Base-by-base conservation (phyloP, 176 grass and related monocot genomes). In the Elymus sibiricus region DNA sequence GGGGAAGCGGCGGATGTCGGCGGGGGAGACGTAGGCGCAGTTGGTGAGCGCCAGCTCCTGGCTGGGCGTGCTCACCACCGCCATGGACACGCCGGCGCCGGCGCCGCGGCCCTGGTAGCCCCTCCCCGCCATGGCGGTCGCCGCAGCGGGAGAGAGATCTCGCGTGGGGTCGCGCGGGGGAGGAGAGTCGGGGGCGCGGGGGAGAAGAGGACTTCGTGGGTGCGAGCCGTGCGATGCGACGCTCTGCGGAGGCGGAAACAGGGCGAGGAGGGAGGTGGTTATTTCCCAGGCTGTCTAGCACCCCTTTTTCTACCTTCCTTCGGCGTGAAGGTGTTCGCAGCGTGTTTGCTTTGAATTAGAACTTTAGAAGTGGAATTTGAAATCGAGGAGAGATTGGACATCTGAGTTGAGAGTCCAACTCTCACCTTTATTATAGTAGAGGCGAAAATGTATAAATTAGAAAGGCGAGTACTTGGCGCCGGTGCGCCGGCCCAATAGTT, bases 1-100 rank as follows among this genome's bases (percentile, higher is more conserved):
- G 74, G 84, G 49, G 66, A 93, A 94, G 75, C 87, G 91, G 49
- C 86, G 89, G 70, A 96, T 61, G 73, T 98, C 97, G 75, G 70
- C 67, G 70, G 78, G 25, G 34, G 92, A 88, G 75, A 92, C 91
- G 62, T 98, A 96, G 15, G 94, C 97, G 68, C 89, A 86, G 86
- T 98, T 98, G 61, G 94, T 92, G 78, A 98, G 93, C 14, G 94
- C 94, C 55, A 98, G 92, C 55, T 98, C 97, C 78, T 94, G 94
- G 81, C 64, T 92, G 79, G 97, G 97, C 86, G 97, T 95, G 92
- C 88, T 98, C 37, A 90, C 93, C 79, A 91, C 89, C 81, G 83
- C 38, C 89, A 91, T 76, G 69, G 89, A 71, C 12, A 53, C 17
- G 29, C 61, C 77, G 8, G n/a, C 79, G 14, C 61, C 70, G 12